A percentile compares a stretch with the other conserved stretches of the same genome.
Conservation (phyloP, 2,329 filamentous ascomycete species). For the Elsinoe arachidis region DNA sequence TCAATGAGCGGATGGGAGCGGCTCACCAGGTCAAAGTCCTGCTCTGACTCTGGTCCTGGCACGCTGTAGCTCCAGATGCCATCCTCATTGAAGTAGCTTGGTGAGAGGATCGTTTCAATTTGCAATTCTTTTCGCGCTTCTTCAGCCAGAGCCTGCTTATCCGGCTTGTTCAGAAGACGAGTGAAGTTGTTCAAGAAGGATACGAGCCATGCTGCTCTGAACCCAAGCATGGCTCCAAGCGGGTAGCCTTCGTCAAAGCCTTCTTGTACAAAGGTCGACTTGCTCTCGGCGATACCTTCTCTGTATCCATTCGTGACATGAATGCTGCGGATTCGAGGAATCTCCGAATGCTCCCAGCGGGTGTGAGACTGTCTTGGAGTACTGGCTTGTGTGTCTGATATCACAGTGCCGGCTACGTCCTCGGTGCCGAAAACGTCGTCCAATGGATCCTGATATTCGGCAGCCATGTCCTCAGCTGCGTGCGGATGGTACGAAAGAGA, state of each 20-base stretch:
- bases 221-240: conserved; percentile 71
- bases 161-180: not conserved
- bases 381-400: conserved; percentile 10
- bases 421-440: conserved; percentile 38
- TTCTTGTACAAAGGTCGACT: conserved; percentile 66
- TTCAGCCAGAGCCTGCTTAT: not conserved
- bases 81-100: conserved; percentile 7
- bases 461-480: not conserved
- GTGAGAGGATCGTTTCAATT: not conserved
- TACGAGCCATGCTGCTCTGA: conserved; percentile 63
- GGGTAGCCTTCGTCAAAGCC: conserved; percentile 90
- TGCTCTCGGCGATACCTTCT: conserved; percentile 71
- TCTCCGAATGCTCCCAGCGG: conserved; percentile 50
- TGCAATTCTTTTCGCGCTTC: not conserved
- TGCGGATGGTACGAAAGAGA: not conserved
- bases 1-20: not conserved
- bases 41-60: not conserved
- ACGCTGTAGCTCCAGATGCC: conserved; percentile 12
- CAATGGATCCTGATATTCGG: conserved; percentile 23
- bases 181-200: conserved; percentile 56
- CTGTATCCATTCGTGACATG: conserved; percentile 84
- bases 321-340: conserved; percentile 63
- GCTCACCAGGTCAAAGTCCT: conserved; percentile 2
- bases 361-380: not conserved
- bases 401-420: conserved; percentile 31